phyloP scores from a whole-genome alignment of 1,139 yeast species.

The Geotrichum fermentans region DNA sequence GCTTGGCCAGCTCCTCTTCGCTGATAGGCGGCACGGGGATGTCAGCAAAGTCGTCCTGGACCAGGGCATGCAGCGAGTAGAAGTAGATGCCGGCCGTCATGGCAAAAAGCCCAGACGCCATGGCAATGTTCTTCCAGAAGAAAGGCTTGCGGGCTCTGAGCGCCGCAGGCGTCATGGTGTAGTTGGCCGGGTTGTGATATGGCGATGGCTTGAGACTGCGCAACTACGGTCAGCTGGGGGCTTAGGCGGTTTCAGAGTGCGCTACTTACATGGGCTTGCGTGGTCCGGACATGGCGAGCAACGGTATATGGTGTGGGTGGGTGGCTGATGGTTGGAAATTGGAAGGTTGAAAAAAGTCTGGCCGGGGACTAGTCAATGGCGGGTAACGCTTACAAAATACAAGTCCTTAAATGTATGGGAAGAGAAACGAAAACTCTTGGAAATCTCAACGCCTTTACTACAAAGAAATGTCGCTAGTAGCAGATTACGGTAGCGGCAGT shows the following conservation, averaged over 20 bases:
- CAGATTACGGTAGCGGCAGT: constrained; percentile 25
- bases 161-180: constrained; percentile 91
- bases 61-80: constrained; percentile 68
- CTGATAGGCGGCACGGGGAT: constrained; percentile 90
- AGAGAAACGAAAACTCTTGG: too few relatives aligned
- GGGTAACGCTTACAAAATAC: constrained; percentile 1
- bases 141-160: constrained; percentile 83
- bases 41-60: constrained; percentile 79
- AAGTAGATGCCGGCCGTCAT: constrained; percentile 44
- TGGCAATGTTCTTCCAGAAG: constrained; percentile 67
- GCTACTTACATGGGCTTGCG: constrained; percentile 17
- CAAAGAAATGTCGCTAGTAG: constrained; percentile 24
- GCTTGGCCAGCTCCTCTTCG: constrained; percentile 66
- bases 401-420: too few relatives aligned
- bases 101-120: constrained; percentile 54
- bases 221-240: too few relatives aligned
- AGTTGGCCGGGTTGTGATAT: constrained; percentile 72
- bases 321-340: not conserved
- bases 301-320: not conserved
- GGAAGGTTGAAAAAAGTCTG: not conserved
- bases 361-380: not conserved
- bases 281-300: constrained; percentile 9
- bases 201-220: constrained; percentile 36
- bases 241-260: not conserved
- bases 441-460: too few relatives aligned